These are phyloP conservation scores for Colletotrichum cordylinicola DNA, from an alignment of 2,329 filamentous ascomycete genomes.

Conservation along the genomic window DNA sequence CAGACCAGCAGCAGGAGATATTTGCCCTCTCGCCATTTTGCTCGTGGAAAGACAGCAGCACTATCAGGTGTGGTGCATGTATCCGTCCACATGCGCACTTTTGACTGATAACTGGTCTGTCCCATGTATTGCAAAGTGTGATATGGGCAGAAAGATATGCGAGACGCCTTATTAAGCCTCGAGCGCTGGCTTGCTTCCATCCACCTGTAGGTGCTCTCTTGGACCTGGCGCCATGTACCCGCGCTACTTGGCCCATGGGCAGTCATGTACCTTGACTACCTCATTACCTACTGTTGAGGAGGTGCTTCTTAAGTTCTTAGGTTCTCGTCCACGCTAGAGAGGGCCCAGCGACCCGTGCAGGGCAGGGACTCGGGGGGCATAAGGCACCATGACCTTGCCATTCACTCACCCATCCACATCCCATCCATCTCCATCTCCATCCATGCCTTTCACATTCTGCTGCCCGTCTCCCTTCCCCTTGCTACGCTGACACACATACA, in stretches of 20 bases:
- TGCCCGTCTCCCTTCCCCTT: not conserved
- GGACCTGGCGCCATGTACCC: not conserved
- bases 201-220: not conserved
- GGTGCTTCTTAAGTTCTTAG: not conserved
- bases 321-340: not conserved
- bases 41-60: not conserved
- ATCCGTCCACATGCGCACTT: not conserved
- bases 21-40: not conserved
- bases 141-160: not conserved
- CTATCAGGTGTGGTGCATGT: not conserved
- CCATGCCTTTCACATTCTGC: not conserved
- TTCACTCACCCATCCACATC: not conserved
- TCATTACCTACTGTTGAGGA: not conserved
- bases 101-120: not conserved
- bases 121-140: not conserved
- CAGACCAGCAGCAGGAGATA: not conserved
- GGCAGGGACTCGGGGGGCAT: not conserved
- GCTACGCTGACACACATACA: constrained; percentile 2
- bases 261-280: not conserved
- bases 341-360: constrained; percentile 12
- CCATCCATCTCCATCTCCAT: not conserved
- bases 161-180: not conserved
- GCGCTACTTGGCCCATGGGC: not conserved
- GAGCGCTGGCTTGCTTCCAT: not conserved
- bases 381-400: not conserved